Base-by-base conservation (phyloP, 495 filamentous ascomycete genomes). In the Annulohypoxylon stygium region DNA sequence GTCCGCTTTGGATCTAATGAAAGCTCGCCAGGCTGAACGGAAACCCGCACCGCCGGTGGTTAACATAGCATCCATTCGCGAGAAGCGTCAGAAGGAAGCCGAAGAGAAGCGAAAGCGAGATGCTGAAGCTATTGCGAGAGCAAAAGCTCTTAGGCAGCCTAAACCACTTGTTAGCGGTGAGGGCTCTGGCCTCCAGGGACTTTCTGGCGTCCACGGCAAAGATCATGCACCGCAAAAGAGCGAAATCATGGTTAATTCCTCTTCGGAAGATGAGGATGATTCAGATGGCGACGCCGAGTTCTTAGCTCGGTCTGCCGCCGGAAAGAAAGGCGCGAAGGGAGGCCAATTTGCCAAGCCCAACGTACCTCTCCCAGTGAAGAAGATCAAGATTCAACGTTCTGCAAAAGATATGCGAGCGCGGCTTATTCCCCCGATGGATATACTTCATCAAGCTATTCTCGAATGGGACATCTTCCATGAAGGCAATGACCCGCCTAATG, bases 341-440 rank as follows among this genome's bases (percentile, higher is more conserved):
- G 79, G 75, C 65, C 61, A 55, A 80, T 86, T 67, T 83, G 82
- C 73, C 85, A 90, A 53, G 88, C 83, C 65, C 85, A 89, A 84
- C 55, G 72, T 76, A 2, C 88, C 88, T 48, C 89, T 88, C 1
- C 95, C 95, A 0, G 89, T 96, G 25, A 93, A 92, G 82, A 97
- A 97, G 82, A 81, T 86, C 57, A 92, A 91, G 77, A 85, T 93
- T 14, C 81, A 89, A 51, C 87, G 95, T 33, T 94, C 93, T 23
- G 88, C 90, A 2, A 95, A 94, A 77, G 96, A 98, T 79, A 94
- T 97, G 90, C 92, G 97, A 65, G 97, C 96, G 57, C 90, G 96
- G 54, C 83, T 99, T 59, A 91, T 94, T 25, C 96, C 96, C 7
- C 93, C 97, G 73, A 90, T 99, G 78, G 91, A 94, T 33, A 84